phyloP scores from a whole-genome alignment of 2,329 filamentous ascomycete genomes.

The Xylariaceae sp. region DNA sequence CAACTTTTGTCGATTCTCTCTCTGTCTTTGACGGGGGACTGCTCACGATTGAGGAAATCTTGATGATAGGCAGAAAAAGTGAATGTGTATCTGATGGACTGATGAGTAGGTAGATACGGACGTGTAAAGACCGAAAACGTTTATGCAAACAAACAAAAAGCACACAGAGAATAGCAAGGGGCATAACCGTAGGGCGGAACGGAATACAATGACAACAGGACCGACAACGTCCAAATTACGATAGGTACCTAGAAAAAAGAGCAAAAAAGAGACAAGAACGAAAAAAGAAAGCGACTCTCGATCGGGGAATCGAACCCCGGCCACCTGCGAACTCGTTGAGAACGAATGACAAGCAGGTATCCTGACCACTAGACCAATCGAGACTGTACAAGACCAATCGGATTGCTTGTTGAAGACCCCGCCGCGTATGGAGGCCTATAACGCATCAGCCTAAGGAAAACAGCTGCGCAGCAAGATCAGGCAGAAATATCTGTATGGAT shows the following conservation, averaged over 20 bases:
- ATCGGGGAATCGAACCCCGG: slow-evolving; percentile 34
- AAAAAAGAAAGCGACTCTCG: slow-evolving; percentile 20
- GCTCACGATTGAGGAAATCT: too few species aligned
- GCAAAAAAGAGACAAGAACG: background rate
- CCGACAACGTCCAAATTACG: background rate
- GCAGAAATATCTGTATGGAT: too few species aligned
- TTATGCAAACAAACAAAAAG: too few species aligned
- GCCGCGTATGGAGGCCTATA: background rate
- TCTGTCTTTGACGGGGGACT: background rate
- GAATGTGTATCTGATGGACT: too few species aligned
- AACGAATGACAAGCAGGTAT: slow-evolving; percentile 20
- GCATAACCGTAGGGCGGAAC: background rate
- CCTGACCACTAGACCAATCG: slow-evolving; percentile 23
- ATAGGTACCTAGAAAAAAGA: background rate
- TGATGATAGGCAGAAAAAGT: too few species aligned
- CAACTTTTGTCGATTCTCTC: background rate
- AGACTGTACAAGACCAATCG: background rate
- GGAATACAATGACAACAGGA: background rate
- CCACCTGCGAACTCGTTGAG: slow-evolving; percentile 24
- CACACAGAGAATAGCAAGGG: background rate
- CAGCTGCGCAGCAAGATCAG: too few species aligned
- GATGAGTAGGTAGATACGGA: too few species aligned
- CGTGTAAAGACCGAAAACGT: too few species aligned
- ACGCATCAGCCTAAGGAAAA: too few species aligned
- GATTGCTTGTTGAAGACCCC: background rate